Evolutionary conservation across 768 basidiomycete genomes (phyloP).

Genomic region (Mycena leptocephala): DNA sequence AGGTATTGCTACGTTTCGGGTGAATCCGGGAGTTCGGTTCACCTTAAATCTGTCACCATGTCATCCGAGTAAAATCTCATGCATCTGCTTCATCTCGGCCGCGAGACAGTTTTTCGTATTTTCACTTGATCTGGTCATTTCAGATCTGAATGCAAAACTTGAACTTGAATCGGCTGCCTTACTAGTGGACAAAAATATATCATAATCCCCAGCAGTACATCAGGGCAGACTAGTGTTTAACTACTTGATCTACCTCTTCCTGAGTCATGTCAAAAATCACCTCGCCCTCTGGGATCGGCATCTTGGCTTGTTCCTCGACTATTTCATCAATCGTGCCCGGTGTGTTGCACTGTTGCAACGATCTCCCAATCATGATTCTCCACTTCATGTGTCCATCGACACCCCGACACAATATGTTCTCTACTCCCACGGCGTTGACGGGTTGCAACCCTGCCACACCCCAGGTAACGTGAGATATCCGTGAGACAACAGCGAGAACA

Average conservation of each 20-base stretch:
- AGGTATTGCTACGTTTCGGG: no score
- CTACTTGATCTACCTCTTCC: slow-evolving; percentile 36
- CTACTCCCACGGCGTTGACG: slow-evolving; percentile 66
- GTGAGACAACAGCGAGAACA: slow-evolving; percentile 67
- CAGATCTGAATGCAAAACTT: no score
- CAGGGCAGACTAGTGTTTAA: slow-evolving; percentile 11
- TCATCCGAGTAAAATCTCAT: no score
- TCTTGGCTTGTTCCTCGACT: slow-evolving; percentile 53
- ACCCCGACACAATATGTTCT: slow-evolving; percentile 64
- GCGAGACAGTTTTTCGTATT: no score
- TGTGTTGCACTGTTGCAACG: slow-evolving; percentile 56
- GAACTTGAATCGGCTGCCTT: no score
- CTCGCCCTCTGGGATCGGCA: slow-evolving; percentile 39
- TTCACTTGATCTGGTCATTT: no score
- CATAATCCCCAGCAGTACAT: no score
- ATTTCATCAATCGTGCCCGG: slow-evolving; percentile 56
- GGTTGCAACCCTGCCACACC: slow-evolving; percentile 66
- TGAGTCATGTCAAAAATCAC: slow-evolving; percentile 30
- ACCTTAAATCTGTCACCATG: no score
- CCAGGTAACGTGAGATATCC: slow-evolving; percentile 67
- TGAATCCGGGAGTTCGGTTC: no score
- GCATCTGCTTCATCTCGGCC: no score
- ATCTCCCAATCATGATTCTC: slow-evolving; percentile 65
- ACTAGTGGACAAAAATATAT: no score
- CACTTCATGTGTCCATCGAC: slow-evolving; percentile 69